phyloP scores from a whole-genome alignment of 73 alveolate genomes.

The Paramecium primaurelia region DNA sequence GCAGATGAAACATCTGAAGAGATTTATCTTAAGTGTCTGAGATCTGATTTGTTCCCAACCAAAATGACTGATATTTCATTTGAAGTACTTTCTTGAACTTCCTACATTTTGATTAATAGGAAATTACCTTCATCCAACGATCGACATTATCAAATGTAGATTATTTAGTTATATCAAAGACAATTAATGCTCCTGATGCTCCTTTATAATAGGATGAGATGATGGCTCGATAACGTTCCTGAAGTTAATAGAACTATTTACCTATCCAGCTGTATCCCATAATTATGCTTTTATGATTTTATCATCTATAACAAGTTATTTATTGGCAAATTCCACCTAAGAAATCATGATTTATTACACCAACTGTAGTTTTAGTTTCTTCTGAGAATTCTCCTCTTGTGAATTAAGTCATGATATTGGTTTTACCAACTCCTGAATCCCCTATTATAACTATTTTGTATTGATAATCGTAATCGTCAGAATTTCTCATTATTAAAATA shows the following conservation, averaged over 20 bases:
- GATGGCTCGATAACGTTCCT: constrained; percentile 64
- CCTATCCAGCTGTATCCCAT: constrained; percentile 96
- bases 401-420: background rate
- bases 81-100: constrained; percentile 56
- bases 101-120: constrained; percentile 19
- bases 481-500: background rate
- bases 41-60: constrained; percentile 50
- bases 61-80: background rate
- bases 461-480: constrained; percentile 58
- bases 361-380: constrained; percentile 37
- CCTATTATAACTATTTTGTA: constrained; percentile 67
- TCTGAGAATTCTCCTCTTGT: background rate
- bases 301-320: background rate
- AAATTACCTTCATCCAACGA: constrained; percentile 38
- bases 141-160: constrained; percentile 37
- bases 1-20: constrained; percentile 42
- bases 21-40: constrained; percentile 25
- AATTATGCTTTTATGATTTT: constrained; percentile 72
- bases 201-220: constrained; percentile 63
- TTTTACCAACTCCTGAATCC: constrained; percentile 65
- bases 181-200: constrained; percentile 61
- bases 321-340: constrained; percentile 9
- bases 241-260: constrained; percentile 41
- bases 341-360: constrained; percentile 41
- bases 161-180: constrained; percentile 58